phyloP scores from a whole-genome alignment of 2,329 filamentous ascomycete species.

The Myriosclerotinia scirpicola region DNA sequence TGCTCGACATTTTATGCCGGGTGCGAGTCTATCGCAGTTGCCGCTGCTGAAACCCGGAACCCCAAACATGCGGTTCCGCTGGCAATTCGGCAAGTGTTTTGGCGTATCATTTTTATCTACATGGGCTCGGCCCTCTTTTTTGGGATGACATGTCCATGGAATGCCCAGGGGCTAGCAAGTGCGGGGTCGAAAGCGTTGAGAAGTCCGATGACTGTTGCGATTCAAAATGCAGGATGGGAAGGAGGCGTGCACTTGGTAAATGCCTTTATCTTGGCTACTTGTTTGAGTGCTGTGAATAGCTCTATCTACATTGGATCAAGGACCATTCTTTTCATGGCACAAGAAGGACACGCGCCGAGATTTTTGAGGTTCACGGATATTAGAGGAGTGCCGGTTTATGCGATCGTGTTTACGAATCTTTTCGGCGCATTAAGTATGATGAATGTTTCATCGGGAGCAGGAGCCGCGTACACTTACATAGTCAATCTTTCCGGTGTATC shows the following conservation, averaged over 20 bases:
- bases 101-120: slow-evolving; percentile 87
- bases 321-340: slow-evolving; percentile 74
- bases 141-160: slow-evolving; percentile 69
- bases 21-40: slow-evolving; percentile 59
- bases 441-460: slow-evolving; percentile 67
- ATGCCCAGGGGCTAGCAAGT: slow-evolving; percentile 62
- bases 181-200: slow-evolving; percentile 62
- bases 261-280: slow-evolving; percentile 72
- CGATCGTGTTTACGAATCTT: slow-evolving; percentile 66
- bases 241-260: slow-evolving; percentile 76
- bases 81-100: slow-evolving; percentile 89
- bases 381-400: slow-evolving; percentile 60
- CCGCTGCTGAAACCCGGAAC: slow-evolving; percentile 54
- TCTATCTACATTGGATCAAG: slow-evolving; percentile 77
- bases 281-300: slow-evolving; percentile 69
- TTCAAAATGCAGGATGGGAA: slow-evolving; percentile 72
- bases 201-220: slow-evolving; percentile 71
- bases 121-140: slow-evolving; percentile 75
- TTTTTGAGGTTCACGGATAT: slow-evolving; percentile 68
- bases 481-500: slow-evolving; percentile 69
- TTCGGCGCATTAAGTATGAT: slow-evolving; percentile 74
- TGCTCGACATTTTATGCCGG: slow-evolving; percentile 72
- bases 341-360: slow-evolving; percentile 67
- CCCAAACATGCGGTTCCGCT: slow-evolving; percentile 48
- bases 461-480: slow-evolving; percentile 66